phyloP scores from a whole-genome alignment of 2,329 filamentous ascomycete genomes.

The Aspergillus pseudoterreus region DNA sequence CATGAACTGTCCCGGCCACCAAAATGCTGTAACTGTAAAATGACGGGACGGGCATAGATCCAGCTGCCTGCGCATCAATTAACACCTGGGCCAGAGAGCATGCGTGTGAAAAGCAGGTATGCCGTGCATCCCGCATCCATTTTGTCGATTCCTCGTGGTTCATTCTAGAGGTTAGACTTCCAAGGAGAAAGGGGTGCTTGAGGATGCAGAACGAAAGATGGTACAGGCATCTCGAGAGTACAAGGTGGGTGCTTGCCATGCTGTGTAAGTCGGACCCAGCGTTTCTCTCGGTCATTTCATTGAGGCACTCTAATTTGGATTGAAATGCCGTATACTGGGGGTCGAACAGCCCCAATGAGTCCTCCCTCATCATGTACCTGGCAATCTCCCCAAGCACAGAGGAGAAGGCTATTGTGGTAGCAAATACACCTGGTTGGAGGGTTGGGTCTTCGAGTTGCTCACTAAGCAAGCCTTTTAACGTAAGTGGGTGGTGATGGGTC shows the following conservation, averaged over 20 bases:
- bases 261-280: neutral
- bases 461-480: slow-evolving; percentile 10
- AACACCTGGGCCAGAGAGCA: slow-evolving; percentile 17
- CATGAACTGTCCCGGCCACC: slow-evolving; percentile 20
- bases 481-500: slow-evolving; percentile 5
- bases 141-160: neutral
- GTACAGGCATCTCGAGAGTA: slow-evolving; percentile 20
- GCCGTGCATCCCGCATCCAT: neutral
- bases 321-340: too few species aligned
- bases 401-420: slow-evolving; percentile 15
- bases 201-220: slow-evolving; percentile 22
- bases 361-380: slow-evolving; percentile 18
- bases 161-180: slow-evolving; percentile 6
- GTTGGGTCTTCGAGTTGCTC: neutral
- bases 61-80: slow-evolving; percentile 20
- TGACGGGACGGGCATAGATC: slow-evolving; percentile 19
- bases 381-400: slow-evolving; percentile 16
- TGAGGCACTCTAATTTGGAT: too few species aligned
- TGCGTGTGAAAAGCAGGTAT: slow-evolving; percentile 9
- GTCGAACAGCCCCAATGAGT: neutral
- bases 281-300: too few species aligned
- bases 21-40: slow-evolving; percentile 23
- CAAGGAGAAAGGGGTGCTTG: slow-evolving; percentile 20
- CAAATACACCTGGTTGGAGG: slow-evolving; percentile 12
- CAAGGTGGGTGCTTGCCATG: slow-evolving; percentile 16